phyloP scores from a whole-genome alignment of 352 stramenopile genomes.

The Pythium vanterpoolii region DNA sequence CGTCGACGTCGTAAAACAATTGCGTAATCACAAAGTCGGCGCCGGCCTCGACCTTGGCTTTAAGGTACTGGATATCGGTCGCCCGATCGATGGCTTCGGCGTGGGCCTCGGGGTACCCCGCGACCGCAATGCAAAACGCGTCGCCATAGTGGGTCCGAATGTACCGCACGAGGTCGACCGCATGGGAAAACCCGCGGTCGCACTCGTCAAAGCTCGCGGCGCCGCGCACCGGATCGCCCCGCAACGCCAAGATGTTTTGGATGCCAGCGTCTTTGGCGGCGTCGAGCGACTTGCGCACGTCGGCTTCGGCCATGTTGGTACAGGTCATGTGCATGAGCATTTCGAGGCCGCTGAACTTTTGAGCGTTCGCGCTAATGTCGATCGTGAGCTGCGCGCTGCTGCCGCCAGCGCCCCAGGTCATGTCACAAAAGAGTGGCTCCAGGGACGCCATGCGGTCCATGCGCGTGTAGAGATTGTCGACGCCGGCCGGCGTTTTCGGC shows the following conservation, averaged over 20 bases:
- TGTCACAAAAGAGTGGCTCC: conserved; percentile 97
- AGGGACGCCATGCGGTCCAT: conserved; percentile 95
- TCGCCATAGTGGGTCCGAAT: conserved; percentile 94
- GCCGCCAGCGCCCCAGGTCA: conserved; percentile 98
- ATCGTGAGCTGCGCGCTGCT: conserved; percentile 95
- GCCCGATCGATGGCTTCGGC: conserved; percentile 85
- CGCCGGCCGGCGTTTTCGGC: conserved; percentile 93
- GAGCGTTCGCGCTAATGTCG: conserved; percentile 90
- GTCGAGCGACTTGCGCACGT: conserved; percentile 92
- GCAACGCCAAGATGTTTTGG: conserved; percentile 97
- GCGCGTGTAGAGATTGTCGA: conserved; percentile 97
- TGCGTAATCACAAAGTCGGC: conserved; percentile 99
- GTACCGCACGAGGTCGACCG: conserved; percentile 96
- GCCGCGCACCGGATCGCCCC: conserved; percentile 94
- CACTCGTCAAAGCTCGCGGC: conserved; percentile 87
- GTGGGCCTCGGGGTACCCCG: conserved; percentile 98
- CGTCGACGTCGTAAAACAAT: conserved; percentile 98
- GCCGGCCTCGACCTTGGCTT: conserved; percentile 97
- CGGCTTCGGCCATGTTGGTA: conserved; percentile 96
- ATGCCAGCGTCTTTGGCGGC: conserved; percentile 92
- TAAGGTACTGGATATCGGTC: conserved; percentile 96
- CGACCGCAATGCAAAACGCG: conserved; percentile 96
- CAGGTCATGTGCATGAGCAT: conserved; percentile 97
- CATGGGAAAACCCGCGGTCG: conserved; percentile 93
- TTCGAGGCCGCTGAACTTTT: conserved; percentile 90